Conservation (phyloP, 441 rosid species). For the Theobroma grandiflorum region DNA sequence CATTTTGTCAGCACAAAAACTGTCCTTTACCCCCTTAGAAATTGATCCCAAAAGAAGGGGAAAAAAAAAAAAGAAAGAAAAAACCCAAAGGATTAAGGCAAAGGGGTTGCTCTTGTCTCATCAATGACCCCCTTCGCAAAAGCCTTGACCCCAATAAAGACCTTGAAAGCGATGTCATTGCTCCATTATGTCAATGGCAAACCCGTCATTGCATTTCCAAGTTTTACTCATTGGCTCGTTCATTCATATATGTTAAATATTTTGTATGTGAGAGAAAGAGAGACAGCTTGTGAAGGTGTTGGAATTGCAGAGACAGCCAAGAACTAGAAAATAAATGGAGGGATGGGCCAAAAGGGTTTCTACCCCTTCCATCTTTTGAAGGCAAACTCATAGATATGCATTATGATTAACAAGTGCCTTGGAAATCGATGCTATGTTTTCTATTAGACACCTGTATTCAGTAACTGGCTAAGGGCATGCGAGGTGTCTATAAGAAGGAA, state of each 20-base stretch:
- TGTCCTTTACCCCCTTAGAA: background rate
- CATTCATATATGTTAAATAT: too few relatives aligned
- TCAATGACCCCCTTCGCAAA: slow-evolving; percentile 11
- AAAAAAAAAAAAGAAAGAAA: background rate
- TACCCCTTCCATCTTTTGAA: background rate
- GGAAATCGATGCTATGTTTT: slow-evolving; percentile 51
- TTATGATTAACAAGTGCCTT: slow-evolving; percentile 26
- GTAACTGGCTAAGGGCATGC: slow-evolving; percentile 27
- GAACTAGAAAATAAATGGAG: slow-evolving; percentile 19
- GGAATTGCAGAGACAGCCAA: slow-evolving; percentile 29
- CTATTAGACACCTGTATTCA: slow-evolving; percentile 10
- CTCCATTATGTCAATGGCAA: background rate
- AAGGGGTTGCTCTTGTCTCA: slow-evolving; percentile 27
- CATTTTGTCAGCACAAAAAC: slow-evolving; percentile 21
- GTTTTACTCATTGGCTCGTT: background rate
- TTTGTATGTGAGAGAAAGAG: background rate
- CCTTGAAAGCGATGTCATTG: background rate
- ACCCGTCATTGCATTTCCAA: background rate
- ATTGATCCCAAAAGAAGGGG: too few relatives aligned
- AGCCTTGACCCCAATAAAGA: background rate
- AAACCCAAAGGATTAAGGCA: background rate
- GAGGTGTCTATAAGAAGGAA: slow-evolving; percentile 1
- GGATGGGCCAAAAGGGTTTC: slow-evolving; percentile 30
- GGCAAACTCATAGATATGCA: background rate
- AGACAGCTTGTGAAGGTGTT: slow-evolving; percentile 2